Base-by-base conservation (phyloP, 345 rosid species). In the Aegle marmelos region DNA sequence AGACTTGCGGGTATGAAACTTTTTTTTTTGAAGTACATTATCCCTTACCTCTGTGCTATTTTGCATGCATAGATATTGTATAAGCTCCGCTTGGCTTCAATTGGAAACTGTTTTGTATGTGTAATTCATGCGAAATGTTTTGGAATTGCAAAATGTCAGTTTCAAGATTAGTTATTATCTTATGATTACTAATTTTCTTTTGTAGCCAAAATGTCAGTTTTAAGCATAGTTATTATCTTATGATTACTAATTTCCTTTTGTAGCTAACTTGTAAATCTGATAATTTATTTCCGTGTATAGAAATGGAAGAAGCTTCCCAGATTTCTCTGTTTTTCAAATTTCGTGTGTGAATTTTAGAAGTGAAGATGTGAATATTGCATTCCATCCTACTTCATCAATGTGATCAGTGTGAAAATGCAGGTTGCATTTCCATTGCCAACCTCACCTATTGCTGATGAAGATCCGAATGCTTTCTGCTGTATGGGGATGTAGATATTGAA, bases 1-100 rank as follows among this genome's bases (percentile, higher is more conserved):
- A 89, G 83, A 81, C 64, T 91, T 79, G 90, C 91, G 73, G 95
- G 95, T 91, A 75, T 7, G 27, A 28, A 25, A 10, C 73, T 61
- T 0, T 33, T 54, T 27, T 45, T 4, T 50, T 50, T 50, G 25
- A 37, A 13, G 41, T 56, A 17, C n/a, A 27, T 19, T n/a, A 74
- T 19, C 72, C 21, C 58, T 56, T 62, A 39, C 30, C 76, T 28
- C 76, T 64, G 41, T 72, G 59, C 53, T 28, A 56, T 25, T 45
- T 19, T 19, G 28, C 14, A 39, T 61, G 59, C 41, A 25, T 61
- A 62, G 27, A 33, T 74, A 27, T 74, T 30, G 36, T 36, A 19
- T 61, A 5, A 37, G 27, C 21, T 74, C 39, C 63, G 62, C 67
- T 28, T 62, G 33, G 22, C 69, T 60, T 19, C 41, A 24, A 58